phyloP scores from a whole-genome alignment of 306 rosid genomes.

The Sechiopsis laciniata region DNA sequence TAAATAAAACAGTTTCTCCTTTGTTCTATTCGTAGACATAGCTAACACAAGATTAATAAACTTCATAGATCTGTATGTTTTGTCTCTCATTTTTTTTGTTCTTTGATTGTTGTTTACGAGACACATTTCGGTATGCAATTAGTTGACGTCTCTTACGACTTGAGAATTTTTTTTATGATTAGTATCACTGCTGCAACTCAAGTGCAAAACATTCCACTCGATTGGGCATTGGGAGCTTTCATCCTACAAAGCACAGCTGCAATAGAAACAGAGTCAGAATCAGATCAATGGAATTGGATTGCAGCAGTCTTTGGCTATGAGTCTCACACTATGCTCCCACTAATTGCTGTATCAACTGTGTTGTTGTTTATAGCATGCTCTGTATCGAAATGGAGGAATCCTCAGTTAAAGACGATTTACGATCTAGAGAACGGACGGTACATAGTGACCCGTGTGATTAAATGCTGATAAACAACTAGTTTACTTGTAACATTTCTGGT shows the following conservation, averaged over 20 bases:
- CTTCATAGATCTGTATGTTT: too few species aligned
- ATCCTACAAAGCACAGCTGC: constrained; percentile 60
- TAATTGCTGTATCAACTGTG: constrained; percentile 48
- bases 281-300: constrained; percentile 46
- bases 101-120: too few species aligned
- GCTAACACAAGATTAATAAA: too few species aligned
- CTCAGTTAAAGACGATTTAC: constrained; percentile 78
- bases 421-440: constrained; percentile 91
- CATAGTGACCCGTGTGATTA: constrained; percentile 58
- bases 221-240: constrained; percentile 98
- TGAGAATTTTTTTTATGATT: constrained; percentile 30
- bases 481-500: not conserved
- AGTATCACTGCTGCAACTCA: constrained; percentile 69
- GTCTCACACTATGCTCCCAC: constrained; percentile 46
- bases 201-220: constrained; percentile 75
- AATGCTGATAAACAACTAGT: constrained; percentile 30
- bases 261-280: constrained; percentile 21
- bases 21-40: too few species aligned
- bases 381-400: constrained; percentile 77
- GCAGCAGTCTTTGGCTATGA: constrained; percentile 40
- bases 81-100: too few species aligned
- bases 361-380: constrained; percentile 75
- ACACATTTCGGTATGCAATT: too few species aligned
- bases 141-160: constrained; percentile 24
- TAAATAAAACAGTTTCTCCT: too few species aligned